Base-by-base conservation (phyloP, 2,329 filamentous ascomycete species). In the Lachnellula willkommii region DNA sequence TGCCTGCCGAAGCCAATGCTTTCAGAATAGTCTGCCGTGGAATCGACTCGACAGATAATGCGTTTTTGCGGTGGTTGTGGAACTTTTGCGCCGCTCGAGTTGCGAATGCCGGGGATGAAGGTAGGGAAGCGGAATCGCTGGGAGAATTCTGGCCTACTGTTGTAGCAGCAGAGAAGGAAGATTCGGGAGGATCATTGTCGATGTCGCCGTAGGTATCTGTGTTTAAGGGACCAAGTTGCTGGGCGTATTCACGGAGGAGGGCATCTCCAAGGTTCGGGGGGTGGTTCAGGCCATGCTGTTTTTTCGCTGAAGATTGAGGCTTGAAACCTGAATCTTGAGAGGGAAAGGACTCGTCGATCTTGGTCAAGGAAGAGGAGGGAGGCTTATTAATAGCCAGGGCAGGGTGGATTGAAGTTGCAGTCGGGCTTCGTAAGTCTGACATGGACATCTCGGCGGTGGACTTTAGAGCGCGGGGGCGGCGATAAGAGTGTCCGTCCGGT, bases 11-110 rank as follows among this genome's bases (percentile, higher is more conserved):
- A 54, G 87, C 87, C 63, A 93, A 74, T 5, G 88, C 89, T 74
- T 94, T 92, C 76, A 92, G 83, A 67, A 91, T 84, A 54, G 89
- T 93, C 73, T 93, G 89, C 60, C 84, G 84, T 12, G 89, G 88
- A 62, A 92, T 62, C 6, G 68, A 65, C 51, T 70, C 68, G 48
- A 70, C 63, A 60, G 72, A 69, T 35, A 69, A 56, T 6, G 67
- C 68, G 68, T 65, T 65, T 57, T 69, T 67, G 52, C 61, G 60
- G 50, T 68, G 66, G n/a, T 52, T 52, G 22, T 64, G 60, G 46
- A 62, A 61, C 22, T 51, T 47, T 39, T 60, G 63, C 17, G 57
- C 39, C 11, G 59, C 26, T 26, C 50, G 61, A 32, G 58, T 55
- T 24, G 62, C 47, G 43, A 64, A 68, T 0, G 61, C 58, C 8